phyloP scores from a whole-genome alignment of 2,329 filamentous ascomycete genomes.

The Thermoascus crustaceus region DNA sequence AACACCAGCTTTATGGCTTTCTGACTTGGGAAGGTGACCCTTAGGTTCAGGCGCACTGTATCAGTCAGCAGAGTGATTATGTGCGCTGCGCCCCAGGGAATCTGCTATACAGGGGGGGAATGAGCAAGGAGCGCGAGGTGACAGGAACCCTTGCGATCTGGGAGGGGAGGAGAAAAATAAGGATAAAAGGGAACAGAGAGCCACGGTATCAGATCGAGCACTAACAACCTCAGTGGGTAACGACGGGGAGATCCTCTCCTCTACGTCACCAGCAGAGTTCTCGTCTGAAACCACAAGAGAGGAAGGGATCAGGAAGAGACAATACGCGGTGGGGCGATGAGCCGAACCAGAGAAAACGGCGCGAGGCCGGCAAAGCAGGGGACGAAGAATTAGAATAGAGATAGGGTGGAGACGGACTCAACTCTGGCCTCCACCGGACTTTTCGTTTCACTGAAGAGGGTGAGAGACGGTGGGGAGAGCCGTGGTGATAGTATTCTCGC shows the following conservation, averaged over 20 bases:
- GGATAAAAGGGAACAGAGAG: background rate
- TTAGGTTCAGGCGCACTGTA: too few relatives aligned
- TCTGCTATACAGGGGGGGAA: background rate
- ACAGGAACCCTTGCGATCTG: too few relatives aligned
- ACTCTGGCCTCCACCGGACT: conserved; percentile 16
- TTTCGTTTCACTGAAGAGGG: conserved; percentile 1
- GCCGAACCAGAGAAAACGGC: too few relatives aligned
- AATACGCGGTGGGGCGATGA: too few relatives aligned
- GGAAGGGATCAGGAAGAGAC: background rate
- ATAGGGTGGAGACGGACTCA: conserved; percentile 10
- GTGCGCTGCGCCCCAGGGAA: too few relatives aligned
- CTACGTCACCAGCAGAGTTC: background rate
- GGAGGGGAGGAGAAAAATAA: background rate
- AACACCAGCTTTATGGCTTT: too few relatives aligned
- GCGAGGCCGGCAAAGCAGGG: conserved; percentile 4
- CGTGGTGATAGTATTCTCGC: background rate
- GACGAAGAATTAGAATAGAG: conserved; percentile 10
- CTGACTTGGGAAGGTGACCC: too few relatives aligned
- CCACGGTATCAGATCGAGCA: conserved; percentile 3
- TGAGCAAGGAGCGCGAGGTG: background rate
- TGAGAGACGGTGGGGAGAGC: conserved; percentile 3
- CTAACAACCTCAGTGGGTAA: conserved; percentile 2
- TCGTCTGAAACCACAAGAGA: background rate
- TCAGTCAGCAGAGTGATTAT: too few relatives aligned
- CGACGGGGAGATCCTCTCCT: background rate